Evolutionary conservation across 2,329 filamentous ascomycete genomes (phyloP).

Genomic region (Ilyonectria destructans): DNA sequence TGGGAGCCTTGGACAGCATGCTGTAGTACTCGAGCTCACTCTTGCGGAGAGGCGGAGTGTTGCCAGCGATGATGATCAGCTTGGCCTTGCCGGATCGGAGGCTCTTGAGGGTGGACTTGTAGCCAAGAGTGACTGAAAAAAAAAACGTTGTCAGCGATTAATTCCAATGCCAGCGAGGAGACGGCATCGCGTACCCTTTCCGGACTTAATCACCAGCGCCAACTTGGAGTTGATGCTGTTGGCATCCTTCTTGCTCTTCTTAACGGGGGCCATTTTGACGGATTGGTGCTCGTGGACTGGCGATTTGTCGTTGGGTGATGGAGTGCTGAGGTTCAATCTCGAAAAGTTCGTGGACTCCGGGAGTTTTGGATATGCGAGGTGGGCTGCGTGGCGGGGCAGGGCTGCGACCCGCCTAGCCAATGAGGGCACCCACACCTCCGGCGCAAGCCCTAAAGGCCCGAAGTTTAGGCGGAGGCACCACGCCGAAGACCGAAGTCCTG

Average conservation of each 20-base stretch:
- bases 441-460: slow-evolving; percentile 59
- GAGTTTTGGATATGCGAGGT: slow-evolving; percentile 46
- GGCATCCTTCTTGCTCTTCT: slow-evolving; percentile 90
- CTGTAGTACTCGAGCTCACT: slow-evolving; percentile 96
- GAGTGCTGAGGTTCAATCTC: slow-evolving; percentile 46
- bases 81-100: slow-evolving; percentile 98
- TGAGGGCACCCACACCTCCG: slow-evolving; percentile 32
- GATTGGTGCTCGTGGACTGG: slow-evolving; percentile 56
- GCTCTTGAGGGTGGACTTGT: slow-evolving; percentile 78
- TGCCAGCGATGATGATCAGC: slow-evolving; percentile 93
- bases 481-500: slow-evolving; percentile 55
- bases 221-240: slow-evolving; percentile 77
- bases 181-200: slow-evolving; percentile 76
- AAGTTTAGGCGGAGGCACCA: slow-evolving; percentile 56
- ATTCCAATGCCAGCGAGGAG: background rate
- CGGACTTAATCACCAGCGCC: slow-evolving; percentile 76
- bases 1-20: slow-evolving; percentile 93
- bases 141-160: slow-evolving; percentile 35
- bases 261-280: slow-evolving; percentile 77
- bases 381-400: slow-evolving; percentile 44
- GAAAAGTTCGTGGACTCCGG: slow-evolving; percentile 47
- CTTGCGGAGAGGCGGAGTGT: slow-evolving; percentile 98
- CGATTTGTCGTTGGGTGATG: slow-evolving; percentile 54
- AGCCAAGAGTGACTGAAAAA: slow-evolving; percentile 58
- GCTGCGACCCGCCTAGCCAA: slow-evolving; percentile 47